A percentile compares a stretch with the other conserved stretches of the same genome.
Evolutionary conservation across 1,284 basidiomycete genomes (phyloP).

Genomic region (Puccinia triticina): DNA sequence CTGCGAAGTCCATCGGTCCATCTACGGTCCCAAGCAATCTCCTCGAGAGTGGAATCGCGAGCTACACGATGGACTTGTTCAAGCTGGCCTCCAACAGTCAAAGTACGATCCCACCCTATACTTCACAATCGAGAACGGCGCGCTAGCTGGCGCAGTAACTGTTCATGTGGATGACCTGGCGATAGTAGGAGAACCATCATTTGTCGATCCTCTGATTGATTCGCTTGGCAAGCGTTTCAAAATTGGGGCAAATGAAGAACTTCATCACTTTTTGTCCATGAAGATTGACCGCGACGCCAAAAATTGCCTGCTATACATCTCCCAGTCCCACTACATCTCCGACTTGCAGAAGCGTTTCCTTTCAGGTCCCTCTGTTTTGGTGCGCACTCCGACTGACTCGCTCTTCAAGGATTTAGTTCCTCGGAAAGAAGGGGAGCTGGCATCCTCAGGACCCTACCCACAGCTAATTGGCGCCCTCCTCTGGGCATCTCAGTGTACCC

Average conservation of each 20-base stretch:
- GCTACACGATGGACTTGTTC: neutral
- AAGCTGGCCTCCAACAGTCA: neutral
- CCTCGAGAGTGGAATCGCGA: neutral
- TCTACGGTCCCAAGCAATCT: constrained; percentile 16
- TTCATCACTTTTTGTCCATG: too few relatives aligned
- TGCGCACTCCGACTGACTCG: neutral
- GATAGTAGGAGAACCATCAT: neutral
- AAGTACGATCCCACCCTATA: neutral
- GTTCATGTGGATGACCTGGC: neutral
- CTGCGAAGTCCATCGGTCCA: neutral
- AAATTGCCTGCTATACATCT: neutral
- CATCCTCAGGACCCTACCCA: neutral
- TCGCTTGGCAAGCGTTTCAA: too few relatives aligned
- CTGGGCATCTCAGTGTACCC: neutral
- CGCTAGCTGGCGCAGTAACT: neutral
- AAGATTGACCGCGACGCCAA: neutral
- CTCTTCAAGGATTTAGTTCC: neutral
- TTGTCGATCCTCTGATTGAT: too few relatives aligned
- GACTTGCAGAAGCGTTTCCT: neutral
- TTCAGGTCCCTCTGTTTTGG: neutral
- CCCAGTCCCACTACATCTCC: neutral
- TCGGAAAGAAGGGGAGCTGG: neutral
- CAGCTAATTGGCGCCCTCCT: neutral
- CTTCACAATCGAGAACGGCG: neutral
- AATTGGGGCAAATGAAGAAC: too few relatives aligned